A percentile compares a stretch with the other conserved stretches of the same genome.
These are phyloP conservation scores for Pythium sukuiense DNA, from an alignment of 352 stramenopile genomes.

Conservation along the genomic window DNA sequence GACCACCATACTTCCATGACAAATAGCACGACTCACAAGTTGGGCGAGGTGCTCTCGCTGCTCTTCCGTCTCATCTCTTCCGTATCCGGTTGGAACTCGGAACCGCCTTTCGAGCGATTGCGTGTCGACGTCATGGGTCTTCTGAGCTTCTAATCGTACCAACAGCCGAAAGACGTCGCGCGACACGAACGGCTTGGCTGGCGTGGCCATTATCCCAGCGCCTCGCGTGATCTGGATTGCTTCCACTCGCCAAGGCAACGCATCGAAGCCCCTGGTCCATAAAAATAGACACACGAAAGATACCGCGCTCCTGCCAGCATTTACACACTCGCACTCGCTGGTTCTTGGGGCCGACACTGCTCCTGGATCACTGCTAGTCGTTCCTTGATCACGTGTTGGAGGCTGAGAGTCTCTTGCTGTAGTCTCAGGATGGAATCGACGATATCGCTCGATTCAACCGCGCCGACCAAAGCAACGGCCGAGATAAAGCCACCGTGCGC, in stretches of 20 bases:
- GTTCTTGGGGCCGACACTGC: constrained; percentile 44
- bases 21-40: constrained; percentile 1
- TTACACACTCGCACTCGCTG: constrained; percentile 70
- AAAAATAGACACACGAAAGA: not conserved
- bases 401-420: constrained; percentile 50
- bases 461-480: not conserved
- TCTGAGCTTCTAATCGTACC: constrained; percentile 58
- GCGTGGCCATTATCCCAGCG: constrained; percentile 1
- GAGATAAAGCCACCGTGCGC: not conserved
- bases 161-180: constrained; percentile 72
- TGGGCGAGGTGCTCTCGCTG: constrained; percentile 20
- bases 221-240: not conserved
- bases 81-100: constrained; percentile 48
- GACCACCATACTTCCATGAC: not conserved
- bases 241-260: not conserved
- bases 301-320: not conserved
- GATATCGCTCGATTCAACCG: constrained; percentile 23
- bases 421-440: constrained; percentile 53
- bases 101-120: constrained; percentile 54
- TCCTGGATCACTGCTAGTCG: constrained; percentile 41
- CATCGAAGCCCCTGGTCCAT: not conserved
- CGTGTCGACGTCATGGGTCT: constrained; percentile 55
- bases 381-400: constrained; percentile 55
- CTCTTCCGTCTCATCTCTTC: constrained; percentile 38
- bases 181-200: constrained; percentile 44